Conservation (phyloP, 139 green algal genomes). For the Mesostigma viride region DNA sequence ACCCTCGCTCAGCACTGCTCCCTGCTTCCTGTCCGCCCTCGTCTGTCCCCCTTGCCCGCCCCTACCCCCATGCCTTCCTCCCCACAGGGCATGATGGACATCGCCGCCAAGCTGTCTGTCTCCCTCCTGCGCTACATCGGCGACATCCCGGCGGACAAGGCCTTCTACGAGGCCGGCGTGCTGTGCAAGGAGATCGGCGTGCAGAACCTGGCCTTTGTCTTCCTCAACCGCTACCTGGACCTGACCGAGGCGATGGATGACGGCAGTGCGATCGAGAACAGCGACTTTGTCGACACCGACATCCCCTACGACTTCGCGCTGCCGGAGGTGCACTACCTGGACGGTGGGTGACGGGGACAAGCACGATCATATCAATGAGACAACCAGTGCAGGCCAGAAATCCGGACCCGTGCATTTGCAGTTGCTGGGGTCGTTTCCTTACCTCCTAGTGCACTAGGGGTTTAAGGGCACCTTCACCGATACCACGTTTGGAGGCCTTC, state of each 20-base stretch:
- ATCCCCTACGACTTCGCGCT: conserved; percentile 59
- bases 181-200: conserved; percentile 28
- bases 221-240: conserved; percentile 75
- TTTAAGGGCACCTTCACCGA: too few species aligned
- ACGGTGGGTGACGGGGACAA: conserved; percentile 8
- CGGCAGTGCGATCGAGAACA: conserved; percentile 46
- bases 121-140: conserved; percentile 51
- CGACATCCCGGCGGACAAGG: conserved; percentile 59
- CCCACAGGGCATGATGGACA: conserved; percentile 33
- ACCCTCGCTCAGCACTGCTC: too few species aligned
- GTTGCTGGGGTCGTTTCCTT: neutral
- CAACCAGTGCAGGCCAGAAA: too few species aligned
- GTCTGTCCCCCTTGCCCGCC: too few species aligned
- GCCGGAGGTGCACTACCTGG: conserved; percentile 44
- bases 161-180: conserved; percentile 51
- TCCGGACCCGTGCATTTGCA: neutral
- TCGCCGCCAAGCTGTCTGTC: conserved; percentile 53
- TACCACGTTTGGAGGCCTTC: too few species aligned
- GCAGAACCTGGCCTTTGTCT: conserved; percentile 65
- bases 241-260: conserved; percentile 56
- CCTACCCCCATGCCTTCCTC: too few species aligned
- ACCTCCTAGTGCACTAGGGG: neutral
- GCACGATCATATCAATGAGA: too few species aligned
- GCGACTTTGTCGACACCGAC: conserved; percentile 57
- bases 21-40: too few species aligned